Base-by-base conservation (phyloP, 306 rosid species). In the Quercus ilex region DNA sequence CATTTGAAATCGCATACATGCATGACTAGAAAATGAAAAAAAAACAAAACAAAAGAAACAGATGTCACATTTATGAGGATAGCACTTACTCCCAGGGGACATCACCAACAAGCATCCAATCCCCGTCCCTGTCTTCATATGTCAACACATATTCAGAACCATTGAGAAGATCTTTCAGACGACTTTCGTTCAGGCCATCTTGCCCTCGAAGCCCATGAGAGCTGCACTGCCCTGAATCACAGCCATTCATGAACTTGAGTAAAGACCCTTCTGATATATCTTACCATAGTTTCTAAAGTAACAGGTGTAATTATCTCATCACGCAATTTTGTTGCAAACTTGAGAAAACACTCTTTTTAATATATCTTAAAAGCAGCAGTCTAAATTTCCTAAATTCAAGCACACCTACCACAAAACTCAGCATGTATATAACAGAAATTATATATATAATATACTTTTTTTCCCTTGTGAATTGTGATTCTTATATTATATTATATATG, bases 91-190 rank as follows among this genome's bases (percentile, higher is more conserved):
- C 90, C 99, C 99, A 95, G 8, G 99, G 99, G 81, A 95, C 99
- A 83, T 95, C 98, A 69, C 98, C 98, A 63, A 91, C 99, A 70
- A 95, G 97, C 99, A 95, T 95, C 99, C 99, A 95, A 52, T 95
- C 99, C 33, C 94, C 97, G 76, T 95, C 99, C 84, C 81, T 93
- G 85, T 95, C 99, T 88, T 95, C 96, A 78, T 88, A 95, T 13
- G 99, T 93, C 65, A 93, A 90, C 77, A 91, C 99, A 71, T 91
- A 91, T 73, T 95, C 95, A 71, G 97, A 92, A 31, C 97, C 91
- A 60, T 84, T 90, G 21, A 95, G 93, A 72, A 92, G 91, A 83
- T 94, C 97, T 97, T 87, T 89, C 88, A 91, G 82, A 70, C 88
- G 86, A 78, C 97, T 92, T 77, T 88, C 97, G 69, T 89, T 95